A percentile compares a stretch with the other conserved stretches of the same genome.
phyloP scores from a whole-genome alignment of 2,329 filamentous ascomycete genomes.

The Aspergillus sp. region DNA sequence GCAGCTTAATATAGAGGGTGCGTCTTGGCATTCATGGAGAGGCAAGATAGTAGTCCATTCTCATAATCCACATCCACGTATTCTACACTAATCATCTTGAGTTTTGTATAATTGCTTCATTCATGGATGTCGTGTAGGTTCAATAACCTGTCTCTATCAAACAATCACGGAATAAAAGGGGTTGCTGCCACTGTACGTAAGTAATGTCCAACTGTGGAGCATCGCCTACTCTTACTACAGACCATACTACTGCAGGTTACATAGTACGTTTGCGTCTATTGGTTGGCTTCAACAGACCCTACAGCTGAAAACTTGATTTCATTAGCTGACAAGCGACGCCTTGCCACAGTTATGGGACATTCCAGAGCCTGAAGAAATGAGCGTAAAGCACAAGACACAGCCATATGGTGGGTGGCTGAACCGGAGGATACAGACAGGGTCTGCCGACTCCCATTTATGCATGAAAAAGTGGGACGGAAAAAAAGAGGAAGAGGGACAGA shows the following conservation, averaged over 20 bases:
- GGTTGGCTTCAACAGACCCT: background rate
- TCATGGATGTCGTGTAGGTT: too few species aligned
- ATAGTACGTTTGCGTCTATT: background rate
- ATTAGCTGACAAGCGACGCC: background rate
- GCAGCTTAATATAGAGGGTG: background rate
- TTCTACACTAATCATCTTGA: background rate
- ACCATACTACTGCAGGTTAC: background rate
- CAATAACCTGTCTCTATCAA: too few species aligned
- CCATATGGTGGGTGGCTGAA: too few species aligned
- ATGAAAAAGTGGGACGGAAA: background rate
- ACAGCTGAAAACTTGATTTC: background rate
- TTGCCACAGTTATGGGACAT: background rate
- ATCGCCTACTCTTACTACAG: background rate
- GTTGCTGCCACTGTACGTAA: constrained; percentile 1
- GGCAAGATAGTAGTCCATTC: background rate
- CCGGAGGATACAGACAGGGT: background rate
- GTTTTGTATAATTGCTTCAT: background rate
- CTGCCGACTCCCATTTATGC: background rate
- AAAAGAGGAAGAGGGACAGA: too few species aligned
- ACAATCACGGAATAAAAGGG: too few species aligned
- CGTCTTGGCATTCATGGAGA: background rate
- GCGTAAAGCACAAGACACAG: background rate
- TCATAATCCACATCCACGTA: background rate
- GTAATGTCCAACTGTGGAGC: constrained; percentile 5
- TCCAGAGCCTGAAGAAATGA: background rate